Base-by-base conservation (phyloP, 2,329 filamentous ascomycete species). In the Fusarium sp. region DNA sequence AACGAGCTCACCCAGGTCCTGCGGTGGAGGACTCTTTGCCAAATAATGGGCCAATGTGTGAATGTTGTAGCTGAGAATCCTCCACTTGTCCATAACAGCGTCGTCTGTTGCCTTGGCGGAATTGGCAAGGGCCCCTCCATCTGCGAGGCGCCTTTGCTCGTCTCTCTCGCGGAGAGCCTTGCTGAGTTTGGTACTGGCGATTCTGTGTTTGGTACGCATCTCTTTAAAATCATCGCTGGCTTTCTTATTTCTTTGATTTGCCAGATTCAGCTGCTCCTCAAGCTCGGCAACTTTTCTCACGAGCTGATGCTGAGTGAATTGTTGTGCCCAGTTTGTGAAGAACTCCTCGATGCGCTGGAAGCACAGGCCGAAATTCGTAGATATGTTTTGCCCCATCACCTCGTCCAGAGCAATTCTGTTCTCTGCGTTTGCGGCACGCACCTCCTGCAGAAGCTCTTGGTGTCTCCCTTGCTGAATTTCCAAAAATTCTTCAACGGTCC, bases 51-150 rank as follows among this genome's bases (percentile, higher is more conserved):
- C 72, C 2, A 80, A 10, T 0, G 16, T 50, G 4, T 59, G 60
- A 1, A 79, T 74, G 16, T 69, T 76, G 31, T 75, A 80, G 4
- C 10, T 1, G 6, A 80, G 57, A 6, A 57, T 39, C 4, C 37
- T 69, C 79, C 76, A 80, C 5, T 71, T 60, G 9, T 31, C 39
- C 1, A 6, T 3, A 2, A 80, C 59, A 0, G 16, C 20, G 16
- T 70, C 60, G 4, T 80, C 79, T 0, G 68, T 67, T 16, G 29
- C 2, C 37, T 79, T 79, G 0, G 10, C 5, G 0, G 70, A 50
- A 8, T 73, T 69, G 20, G 66, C 75, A 0, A 77, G 6, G 5
- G 16, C 3, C 0, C 29, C 57, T 0, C 60, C 50, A 0, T 58
- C 54, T 0, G 29, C 39, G 0, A 68, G 48, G 0, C 60, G 29